A percentile compares a stretch with the other conserved stretches of the same genome.
Conservation (phyloP, 2,329 filamentous ascomycete genomes). For the Tothia fuscella region DNA sequence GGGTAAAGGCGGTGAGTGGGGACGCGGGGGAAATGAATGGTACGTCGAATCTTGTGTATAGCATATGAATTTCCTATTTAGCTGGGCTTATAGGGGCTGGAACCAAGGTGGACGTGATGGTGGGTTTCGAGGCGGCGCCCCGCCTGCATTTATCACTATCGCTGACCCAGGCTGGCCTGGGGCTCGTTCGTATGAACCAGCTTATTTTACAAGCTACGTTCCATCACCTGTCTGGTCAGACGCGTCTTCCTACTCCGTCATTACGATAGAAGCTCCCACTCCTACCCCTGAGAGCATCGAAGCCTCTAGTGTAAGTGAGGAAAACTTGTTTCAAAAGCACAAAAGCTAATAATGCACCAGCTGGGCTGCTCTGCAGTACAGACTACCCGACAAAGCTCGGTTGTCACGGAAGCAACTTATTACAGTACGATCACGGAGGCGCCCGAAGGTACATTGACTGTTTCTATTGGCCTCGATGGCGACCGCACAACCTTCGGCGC, state of each 20-base stretch:
- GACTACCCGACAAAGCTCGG: background rate
- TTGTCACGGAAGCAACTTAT: background rate
- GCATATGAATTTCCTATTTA: background rate
- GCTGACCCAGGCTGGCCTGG: background rate
- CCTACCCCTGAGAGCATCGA: background rate
- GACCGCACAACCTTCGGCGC: background rate
- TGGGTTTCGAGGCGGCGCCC: background rate
- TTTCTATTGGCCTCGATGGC: background rate
- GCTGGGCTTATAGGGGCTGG: background rate
- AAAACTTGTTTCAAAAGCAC: too few species aligned
- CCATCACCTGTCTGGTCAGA: background rate
- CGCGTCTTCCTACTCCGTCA: background rate
- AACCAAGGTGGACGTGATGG: constrained; percentile 2
- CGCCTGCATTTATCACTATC: background rate
- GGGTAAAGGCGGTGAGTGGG: constrained; percentile 1
- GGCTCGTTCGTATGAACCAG: background rate
- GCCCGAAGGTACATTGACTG: background rate
- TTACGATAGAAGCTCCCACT: background rate
- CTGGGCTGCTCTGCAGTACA: background rate
- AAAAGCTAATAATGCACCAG: too few species aligned
- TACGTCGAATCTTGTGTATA: background rate
- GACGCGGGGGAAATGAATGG: background rate
- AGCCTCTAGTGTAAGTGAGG: too few species aligned
- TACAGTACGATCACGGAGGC: constrained; percentile 2
- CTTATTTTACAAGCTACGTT: background rate